Base-by-base conservation (phyloP, 495 filamentous ascomycete species). In the Penicillium riverlandense region DNA sequence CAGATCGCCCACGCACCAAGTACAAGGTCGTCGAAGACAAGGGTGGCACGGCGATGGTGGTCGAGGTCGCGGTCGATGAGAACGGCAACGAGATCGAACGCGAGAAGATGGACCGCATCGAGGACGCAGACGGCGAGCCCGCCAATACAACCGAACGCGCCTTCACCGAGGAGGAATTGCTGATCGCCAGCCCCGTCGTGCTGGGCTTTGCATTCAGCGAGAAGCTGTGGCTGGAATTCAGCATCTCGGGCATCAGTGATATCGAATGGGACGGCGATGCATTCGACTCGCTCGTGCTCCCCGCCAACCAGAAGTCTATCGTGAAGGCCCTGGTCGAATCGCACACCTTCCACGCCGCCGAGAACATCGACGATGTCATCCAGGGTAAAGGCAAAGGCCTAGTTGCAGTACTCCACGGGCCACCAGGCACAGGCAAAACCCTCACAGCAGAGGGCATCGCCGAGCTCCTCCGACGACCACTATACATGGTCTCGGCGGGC, bases 151-250 rank as follows among this genome's bases (percentile, higher is more conserved):
- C 65, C 12, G 64, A 66, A 22, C 66, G 72, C 7, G 75, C 78
- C 22, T 92, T 94, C 61, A 86, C 75, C 1, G 88, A 92, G 40
- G 87, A 91, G 49, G 87, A 96, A 56, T 82, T 92, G 16, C 75
- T 95, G 11, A 85, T 92, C 33, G 82, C 88, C n/a, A 88, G 83
- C n/a, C 88, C 90, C 0, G 85, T 95, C 5, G 85, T 92, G 0
- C 74, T 92, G n/a, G 90, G 90, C n/a, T 96, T 94, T 54, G 80
- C 87, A 8, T 95, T 96, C 59, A 79, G 75, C 15, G 88, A 95
- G 61, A 95, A 95, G 69, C 67, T 88, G 2, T 96, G 90, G 90
- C 77, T 95, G 1, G 88, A 95, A 63, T 94, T 95, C 53, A 83
- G 81, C 14, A 81, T 96, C 37, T 88, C 84, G 0, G 83, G 85